phyloP scores from a whole-genome alignment of 2,329 filamentous ascomycete species.

The Penicillium sp. region DNA sequence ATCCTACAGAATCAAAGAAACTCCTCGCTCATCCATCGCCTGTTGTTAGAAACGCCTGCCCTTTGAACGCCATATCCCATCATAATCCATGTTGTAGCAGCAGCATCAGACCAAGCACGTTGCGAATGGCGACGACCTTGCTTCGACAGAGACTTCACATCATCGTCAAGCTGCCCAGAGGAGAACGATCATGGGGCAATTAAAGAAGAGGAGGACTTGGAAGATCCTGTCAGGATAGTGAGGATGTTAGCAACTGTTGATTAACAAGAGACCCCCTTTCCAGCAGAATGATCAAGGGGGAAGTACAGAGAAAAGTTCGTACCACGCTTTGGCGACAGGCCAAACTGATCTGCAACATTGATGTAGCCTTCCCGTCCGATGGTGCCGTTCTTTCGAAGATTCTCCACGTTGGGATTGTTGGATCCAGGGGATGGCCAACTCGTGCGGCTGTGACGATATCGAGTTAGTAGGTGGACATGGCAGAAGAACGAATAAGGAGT shows the following conservation, averaged over 20 bases:
- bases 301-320: constrained; percentile 32
- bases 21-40: neutral
- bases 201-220: constrained; percentile 25
- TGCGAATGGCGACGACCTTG: neutral
- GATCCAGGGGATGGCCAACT: constrained; percentile 46
- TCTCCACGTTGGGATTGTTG: constrained; percentile 39
- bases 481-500: neutral
- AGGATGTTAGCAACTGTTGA: neutral
- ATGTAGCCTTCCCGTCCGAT: constrained; percentile 51
- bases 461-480: neutral
- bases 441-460: constrained; percentile 43
- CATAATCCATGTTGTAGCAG: neutral
- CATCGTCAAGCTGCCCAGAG: constrained; percentile 13
- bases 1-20: neutral
- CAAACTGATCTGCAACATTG: constrained; percentile 52
- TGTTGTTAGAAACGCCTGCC: neutral
- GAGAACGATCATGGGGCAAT: constrained; percentile 22
- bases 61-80: neutral
- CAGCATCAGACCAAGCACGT: neutral
- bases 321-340: constrained; percentile 48
- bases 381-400: constrained; percentile 38
- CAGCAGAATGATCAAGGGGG: neutral
- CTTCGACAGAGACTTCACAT: neutral
- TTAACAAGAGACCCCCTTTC: neutral
- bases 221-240: constrained; percentile 14